A percentile compares a stretch with the other conserved stretches of the same genome.
Evolutionary conservation across 2,329 filamentous ascomycete species (phyloP).

Genomic region (Exophiala phaeomuriformis): DNA sequence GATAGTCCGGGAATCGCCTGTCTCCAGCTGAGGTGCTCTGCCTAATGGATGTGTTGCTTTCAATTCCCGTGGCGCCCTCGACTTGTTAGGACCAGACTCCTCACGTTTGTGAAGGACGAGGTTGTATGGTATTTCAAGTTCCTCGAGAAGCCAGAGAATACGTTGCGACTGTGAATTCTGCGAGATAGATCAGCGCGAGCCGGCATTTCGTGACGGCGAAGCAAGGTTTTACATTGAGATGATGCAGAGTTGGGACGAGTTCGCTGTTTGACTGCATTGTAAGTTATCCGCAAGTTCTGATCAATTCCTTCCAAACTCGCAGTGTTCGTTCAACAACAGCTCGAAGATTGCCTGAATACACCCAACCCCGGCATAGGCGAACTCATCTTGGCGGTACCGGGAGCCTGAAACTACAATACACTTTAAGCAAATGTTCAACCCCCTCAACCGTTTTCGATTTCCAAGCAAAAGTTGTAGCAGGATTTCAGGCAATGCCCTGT

Average conservation of each 20-base stretch:
- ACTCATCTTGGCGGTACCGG: too few species aligned
- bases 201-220: background rate
- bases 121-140: slow-evolving; percentile 70
- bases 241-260: slow-evolving; percentile 20
- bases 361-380: too few species aligned
- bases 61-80: slow-evolving; percentile 59
- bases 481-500: too few species aligned
- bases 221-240: slow-evolving; percentile 21
- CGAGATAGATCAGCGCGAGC: background rate
- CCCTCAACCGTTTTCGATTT: too few species aligned
- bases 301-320: too few species aligned
- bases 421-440: too few species aligned
- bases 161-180: slow-evolving; percentile 65
- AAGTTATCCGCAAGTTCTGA: background rate
- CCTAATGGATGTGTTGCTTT: slow-evolving; percentile 75
- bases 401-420: too few species aligned
- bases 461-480: too few species aligned
- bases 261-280: slow-evolving; percentile 13
- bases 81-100: slow-evolving; percentile 37
- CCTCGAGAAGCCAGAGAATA: slow-evolving; percentile 78
- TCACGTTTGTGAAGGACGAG: slow-evolving; percentile 68
- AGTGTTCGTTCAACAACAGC: too few species aligned
- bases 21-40: slow-evolving; percentile 58
- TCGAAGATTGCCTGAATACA: too few species aligned
- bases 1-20: slow-evolving; percentile 28